Evolutionary conservation across 306 rosid genomes (phyloP), one percentile per base, ranked within the genome.

Genomic region (Cajanus cajan): DNA sequence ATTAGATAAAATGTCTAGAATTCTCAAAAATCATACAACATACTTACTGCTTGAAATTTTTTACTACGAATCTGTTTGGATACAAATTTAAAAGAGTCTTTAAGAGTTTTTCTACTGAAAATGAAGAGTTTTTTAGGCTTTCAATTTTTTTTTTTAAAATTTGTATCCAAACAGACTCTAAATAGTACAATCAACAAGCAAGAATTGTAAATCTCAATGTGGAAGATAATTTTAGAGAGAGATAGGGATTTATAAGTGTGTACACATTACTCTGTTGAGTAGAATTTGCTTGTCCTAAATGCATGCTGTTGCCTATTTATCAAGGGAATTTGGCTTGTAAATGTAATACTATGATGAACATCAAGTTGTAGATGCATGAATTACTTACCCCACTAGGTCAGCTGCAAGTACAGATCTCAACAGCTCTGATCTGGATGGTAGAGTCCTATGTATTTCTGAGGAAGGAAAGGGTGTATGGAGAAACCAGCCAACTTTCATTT

Each of bases 381-480:
- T 57, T 73, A 82, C 94, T 80, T 87, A 92, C 98, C 98, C 98
- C 59, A 95, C 98, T 76, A 95, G 80, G 79, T 95, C 98, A 68
- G 98, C 98, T 33, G 92, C 91, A 80, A 95, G 97, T 77, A 95
- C 98, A 37, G 98, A 91, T 85, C 92, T 89, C 86, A 95, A 67
- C 12, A 95, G 86, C 81, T 95, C 97, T 61, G 97, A 78, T 66
- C 97, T 89, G 40, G 97, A 95, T 33, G 98, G 97, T 44, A 94
- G 81, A 48, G 95, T 92, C 85, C 97, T 89, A 84, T 94, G 97
- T 68, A 94, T 92, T 85, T 94, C 98, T 33, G 98, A 94, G 82
- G 98, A 95, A 87, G 98, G 98, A 81, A 95, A 95, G n/a, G 98
- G 98, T 21, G 97, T 95, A 75, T 95, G 97, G 79, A 95, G 97